phyloP scores from a whole-genome alignment of 805 yeast genomes.

The Millerozyma acaciae region DNA sequence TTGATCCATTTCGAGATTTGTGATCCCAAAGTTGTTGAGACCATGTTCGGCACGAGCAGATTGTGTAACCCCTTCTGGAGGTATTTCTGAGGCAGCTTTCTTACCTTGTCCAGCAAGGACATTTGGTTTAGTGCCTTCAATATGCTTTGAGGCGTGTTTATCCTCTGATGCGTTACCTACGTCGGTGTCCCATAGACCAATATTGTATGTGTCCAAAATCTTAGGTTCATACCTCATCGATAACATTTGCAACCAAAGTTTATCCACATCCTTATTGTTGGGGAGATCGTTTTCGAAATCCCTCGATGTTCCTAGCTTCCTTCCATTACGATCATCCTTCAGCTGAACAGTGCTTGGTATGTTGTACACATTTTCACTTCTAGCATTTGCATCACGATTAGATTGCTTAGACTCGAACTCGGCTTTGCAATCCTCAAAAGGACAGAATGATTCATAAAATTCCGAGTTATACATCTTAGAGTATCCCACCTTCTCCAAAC shows the following conservation, averaged over 20 bases:
- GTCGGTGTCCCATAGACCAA: too few species aligned
- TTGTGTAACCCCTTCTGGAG: too few species aligned
- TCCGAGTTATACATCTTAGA: slow-evolving; percentile 8
- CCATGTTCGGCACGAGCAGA: too few species aligned
- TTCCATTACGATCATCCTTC: not conserved
- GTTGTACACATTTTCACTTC: not conserved
- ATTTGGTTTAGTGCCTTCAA: not conserved
- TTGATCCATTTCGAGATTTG: too few species aligned
- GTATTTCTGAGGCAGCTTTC: too few species aligned
- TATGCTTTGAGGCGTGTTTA: not conserved
- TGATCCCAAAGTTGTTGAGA: too few species aligned
- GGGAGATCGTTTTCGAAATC: slow-evolving; percentile 16
- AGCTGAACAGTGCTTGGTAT: not conserved
- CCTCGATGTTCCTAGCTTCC: slow-evolving; percentile 2
- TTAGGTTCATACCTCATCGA: slow-evolving; percentile 21
- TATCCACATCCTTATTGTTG: slow-evolving; percentile 28
- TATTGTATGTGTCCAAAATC: not conserved
- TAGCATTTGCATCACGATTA: not conserved
- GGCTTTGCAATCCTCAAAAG: not conserved
- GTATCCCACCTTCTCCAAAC: slow-evolving; percentile 21
- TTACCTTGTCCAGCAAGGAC: too few species aligned
- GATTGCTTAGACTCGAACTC: too few species aligned
- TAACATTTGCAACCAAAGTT: slow-evolving; percentile 33
- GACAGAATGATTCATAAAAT: slow-evolving; percentile 6
- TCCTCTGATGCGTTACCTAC: not conserved